Evolutionary conservation across 225 moss, liverwort and hornwort species (phyloP).

Genomic region (Anthoceros angustus): DNA sequence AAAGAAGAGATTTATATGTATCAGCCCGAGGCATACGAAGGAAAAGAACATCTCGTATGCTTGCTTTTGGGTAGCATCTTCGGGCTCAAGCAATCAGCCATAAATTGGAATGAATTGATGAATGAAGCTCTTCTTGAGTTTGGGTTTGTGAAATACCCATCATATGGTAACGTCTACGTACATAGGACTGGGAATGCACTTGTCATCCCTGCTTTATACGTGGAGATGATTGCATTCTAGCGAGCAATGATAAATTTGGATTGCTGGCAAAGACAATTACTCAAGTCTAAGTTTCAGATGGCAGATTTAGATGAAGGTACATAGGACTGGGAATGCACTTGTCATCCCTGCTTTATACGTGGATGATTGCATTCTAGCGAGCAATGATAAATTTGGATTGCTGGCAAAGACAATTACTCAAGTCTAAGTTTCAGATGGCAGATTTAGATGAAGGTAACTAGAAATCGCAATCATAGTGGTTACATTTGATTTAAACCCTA

Average conservation of each 20-base stretch:
- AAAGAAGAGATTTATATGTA: conserved; percentile 7
- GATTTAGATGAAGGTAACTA: no score
- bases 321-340: neutral
- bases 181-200: neutral
- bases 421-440: no score
- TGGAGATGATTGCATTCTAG: neutral
- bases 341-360: neutral
- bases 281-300: no score
- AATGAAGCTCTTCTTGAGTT: neutral
- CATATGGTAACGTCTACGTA: neutral
- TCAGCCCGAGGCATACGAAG: neutral
- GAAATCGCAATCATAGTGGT: neutral
- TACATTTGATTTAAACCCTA: no score
- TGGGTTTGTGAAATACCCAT: neutral
- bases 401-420: neutral
- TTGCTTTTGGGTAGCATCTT: neutral
- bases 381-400: no score
- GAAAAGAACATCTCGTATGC: neutral
- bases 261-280: neutral
- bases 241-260: no score
- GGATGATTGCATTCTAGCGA: neutral
- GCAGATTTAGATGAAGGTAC: no score
- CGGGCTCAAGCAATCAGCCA: neutral
- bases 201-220: neutral
- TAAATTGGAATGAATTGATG: neutral